Evolutionary conservation across 139 green algal species (phyloP), one percentile per base, ranked within the genome.

Genomic region (Coelastrella sp.): DNA sequence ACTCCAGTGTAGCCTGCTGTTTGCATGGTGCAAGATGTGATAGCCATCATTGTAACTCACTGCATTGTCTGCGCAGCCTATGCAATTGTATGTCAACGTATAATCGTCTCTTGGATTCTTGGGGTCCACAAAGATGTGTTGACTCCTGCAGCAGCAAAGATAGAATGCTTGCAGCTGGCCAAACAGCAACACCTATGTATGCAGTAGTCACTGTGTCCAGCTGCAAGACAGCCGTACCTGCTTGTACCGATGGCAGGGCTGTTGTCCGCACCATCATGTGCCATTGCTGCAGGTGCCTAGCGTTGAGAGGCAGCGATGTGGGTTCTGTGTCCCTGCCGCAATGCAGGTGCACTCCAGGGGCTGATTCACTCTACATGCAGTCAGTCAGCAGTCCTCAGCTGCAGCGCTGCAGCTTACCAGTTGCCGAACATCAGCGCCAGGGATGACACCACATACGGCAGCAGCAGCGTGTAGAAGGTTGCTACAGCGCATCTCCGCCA

Each of bases 341-440:
- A 25, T 56, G 73, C 73, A 49, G 35, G 35, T 49, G 35, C 35
- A 49, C 35, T 49, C 35, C 35, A 49, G 35, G 35, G 35, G 35
- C 35, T 49, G 35, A 49, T 49, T 49, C 35, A n/a, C n/a, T 49
- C 35, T 49, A 49, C 3, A 49, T 49, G 35, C 35, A 49, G 35
- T 49, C 1, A 5, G 35, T 5, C 35, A 49, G 35, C 35, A 72
- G 63, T 14, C 63, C 12, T 14, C 63, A 72, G 63, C 63, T 72
- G 63, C 63, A 72, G 63, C 63, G 15, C 35, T 49, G 35, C 35
- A 22, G 10, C 92, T 72, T 84, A 97, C 96, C 96, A 99, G 92
- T 99, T 99, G 59, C 97, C 97, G 91, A 99, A 97, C 96, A 97
- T 98, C 35, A 99, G 92, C 0, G 95, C 94, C 8, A 99, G 91